Base-by-base conservation (phyloP, 2,329 filamentous ascomycete genomes). In the Diaporthe caulivora region DNA sequence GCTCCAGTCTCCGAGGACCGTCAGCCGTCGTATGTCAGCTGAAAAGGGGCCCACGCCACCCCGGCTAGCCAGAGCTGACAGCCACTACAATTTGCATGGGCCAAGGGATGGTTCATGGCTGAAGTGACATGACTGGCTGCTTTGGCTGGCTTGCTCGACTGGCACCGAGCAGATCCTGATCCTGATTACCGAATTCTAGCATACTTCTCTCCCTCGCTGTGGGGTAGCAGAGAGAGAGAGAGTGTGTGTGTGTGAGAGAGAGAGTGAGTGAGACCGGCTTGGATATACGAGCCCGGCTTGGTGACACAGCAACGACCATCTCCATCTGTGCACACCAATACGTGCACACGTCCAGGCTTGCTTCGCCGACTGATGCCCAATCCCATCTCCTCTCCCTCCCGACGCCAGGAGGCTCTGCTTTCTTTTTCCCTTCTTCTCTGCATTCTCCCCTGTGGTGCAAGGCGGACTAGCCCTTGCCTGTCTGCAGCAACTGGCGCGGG, bases 391-490 rank as follows among this genome's bases (percentile, higher is more conserved):
- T 47, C 37, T 49, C 44, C 44, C 47, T 47, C 37, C 65, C 60
- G 71, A 67, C 58, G 57, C 31, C 31, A 62, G 26, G 42, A 58
- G 47, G 37, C 29, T 47, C 55, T 64, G 34, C 21, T 71, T 62
- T 47, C 21, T 67, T 58, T 47, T 34, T 34, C 7, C 37, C 11
- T 62, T 42, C 21, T 24, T 29, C 58, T 54, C 44, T 58, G 51
- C 64, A 67, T 62, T 62, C 7, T 70, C 40, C 51, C 58, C 31
- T 54, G 60, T 51, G 58, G 60, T 51, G 58, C 44, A 69, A 71
- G 73, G 73, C 73, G 64, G 26, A 71, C 72, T 74, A 72, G 69
- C 37, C 58, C 40, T 65, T 65, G 49, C 68, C 54, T 42, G 47
- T 58, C 69, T 51, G 70, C 58, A 55, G 60, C 15, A 37, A 60